Evolutionary conservation across 371 early-diverging fungal genomes (phyloP), one percentile per base, ranked within the genome.

Genomic region (Syncephalastrum racemosum): DNA sequence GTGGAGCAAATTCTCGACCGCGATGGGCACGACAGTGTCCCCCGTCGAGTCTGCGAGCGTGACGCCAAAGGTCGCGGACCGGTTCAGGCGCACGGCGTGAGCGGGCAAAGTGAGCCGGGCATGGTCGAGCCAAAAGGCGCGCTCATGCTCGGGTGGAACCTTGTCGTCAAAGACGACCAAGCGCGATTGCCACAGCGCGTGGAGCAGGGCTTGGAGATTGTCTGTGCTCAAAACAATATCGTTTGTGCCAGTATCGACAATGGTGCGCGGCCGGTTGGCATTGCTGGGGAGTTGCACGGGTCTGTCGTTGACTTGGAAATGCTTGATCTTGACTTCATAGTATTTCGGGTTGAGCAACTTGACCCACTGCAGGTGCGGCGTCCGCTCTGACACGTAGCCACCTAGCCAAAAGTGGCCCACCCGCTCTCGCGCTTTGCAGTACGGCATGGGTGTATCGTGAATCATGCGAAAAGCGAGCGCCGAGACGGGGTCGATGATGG

Each of bases 221-320:
- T 70, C 58, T 62, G 51, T 53, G 44, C 59, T 59, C 47, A 60
- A 66, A 19, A 62, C 23, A n/a, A 62, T 65, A 42, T 75, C 70
- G 25, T 67, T 75, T 36, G 68, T 69, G 5, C 75, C 75, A 12
- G 67, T 68, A 16, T 75, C 75, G 4, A 75, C 60, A 42, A 75
- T 75, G 4, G 71, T 56, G 50, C 69, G 62, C 12, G 71, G 75
- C 14, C 54, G 4, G 50, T 71, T 71, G 36, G 71, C 39, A 46
- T 70, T 57, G 41, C 60, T 54, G 58, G 64, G 60, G 23, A 69
- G 66, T 6, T 43, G 51, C 8, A 75, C 58, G 0, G 43, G 44
- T 4, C 54, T 46, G 0, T 62, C 67, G 62, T 69, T 71, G 16
- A 75, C 66, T 10, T 59, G 51, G 54, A 75, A 75, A 13, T 64